Evolutionary conservation across 169 alveolate species (phyloP).

Genomic region (Perkinsus chesapeaki): DNA sequence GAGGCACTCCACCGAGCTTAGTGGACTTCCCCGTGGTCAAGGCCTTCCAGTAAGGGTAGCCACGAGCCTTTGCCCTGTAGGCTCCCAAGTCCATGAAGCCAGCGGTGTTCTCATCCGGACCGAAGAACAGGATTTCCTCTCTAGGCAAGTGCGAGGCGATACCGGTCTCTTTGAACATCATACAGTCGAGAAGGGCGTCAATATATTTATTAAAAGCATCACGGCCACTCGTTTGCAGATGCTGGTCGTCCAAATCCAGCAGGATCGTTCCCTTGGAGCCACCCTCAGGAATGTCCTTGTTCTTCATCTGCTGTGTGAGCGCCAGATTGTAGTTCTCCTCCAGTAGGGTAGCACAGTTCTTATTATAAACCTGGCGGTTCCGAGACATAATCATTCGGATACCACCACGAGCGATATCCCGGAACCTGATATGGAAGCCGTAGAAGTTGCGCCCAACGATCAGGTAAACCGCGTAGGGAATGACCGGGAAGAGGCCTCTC

Average conservation of each 20-base stretch:
- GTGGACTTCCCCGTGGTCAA: conserved; percentile 73
- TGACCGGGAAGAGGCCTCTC: conserved; percentile 33
- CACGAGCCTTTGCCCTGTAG: conserved; percentile 48
- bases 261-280: conserved; percentile 65
- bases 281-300: conserved; percentile 70
- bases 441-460: conserved; percentile 60
- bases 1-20: conserved; percentile 76
- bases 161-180: not conserved
- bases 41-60: conserved; percentile 48
- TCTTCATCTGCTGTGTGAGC: conserved; percentile 62
- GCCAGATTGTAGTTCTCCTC: conserved; percentile 72
- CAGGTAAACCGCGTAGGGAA: conserved; percentile 54
- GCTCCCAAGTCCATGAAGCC: conserved; percentile 75
- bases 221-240: not conserved
- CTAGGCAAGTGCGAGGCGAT: not conserved
- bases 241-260: conserved; percentile 29
- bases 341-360: conserved; percentile 54
- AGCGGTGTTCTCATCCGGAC: conserved; percentile 24
- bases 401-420: conserved; percentile 68
- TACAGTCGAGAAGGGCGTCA: conserved; percentile 4
- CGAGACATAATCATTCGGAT: conserved; percentile 60
- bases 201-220: conserved; percentile 10
- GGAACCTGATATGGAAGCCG: conserved; percentile 67
- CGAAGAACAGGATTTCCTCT: not conserved
- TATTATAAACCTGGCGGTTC: conserved; percentile 50